These are phyloP conservation scores for Vitellaria paradoxa DNA, from an alignment of 179 eudicot genomes.

Conservation along the genomic window DNA sequence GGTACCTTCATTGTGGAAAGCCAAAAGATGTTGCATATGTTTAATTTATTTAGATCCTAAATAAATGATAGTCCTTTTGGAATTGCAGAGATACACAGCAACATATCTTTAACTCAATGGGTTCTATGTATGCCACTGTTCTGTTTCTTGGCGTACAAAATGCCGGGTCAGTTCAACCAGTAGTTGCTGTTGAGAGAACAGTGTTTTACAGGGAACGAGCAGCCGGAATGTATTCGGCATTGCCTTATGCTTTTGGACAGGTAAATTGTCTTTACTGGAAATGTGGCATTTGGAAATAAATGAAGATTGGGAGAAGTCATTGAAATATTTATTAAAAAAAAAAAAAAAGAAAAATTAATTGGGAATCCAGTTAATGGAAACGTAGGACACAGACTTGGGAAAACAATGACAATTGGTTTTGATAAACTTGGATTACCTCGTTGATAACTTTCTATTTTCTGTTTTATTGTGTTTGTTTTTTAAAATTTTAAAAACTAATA, in stretches of 20 bases:
- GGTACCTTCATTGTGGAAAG: constrained; percentile 24
- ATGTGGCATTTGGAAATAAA: background rate
- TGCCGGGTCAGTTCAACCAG: constrained; percentile 63
- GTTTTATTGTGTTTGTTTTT: too few relatives aligned
- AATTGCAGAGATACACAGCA: constrained; percentile 39
- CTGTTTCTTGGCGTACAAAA: constrained; percentile 61
- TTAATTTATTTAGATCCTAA: background rate
- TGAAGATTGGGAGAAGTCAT: too few relatives aligned
- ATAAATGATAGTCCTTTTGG: background rate
- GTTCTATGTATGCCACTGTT: constrained; percentile 68
- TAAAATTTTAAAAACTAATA: too few relatives aligned
- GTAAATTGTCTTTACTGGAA: constrained; percentile 22
- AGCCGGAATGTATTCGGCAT: constrained; percentile 78
- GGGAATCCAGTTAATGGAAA: too few relatives aligned
- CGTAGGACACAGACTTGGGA: too few relatives aligned
- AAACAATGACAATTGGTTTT: too few relatives aligned
- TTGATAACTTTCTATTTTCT: too few relatives aligned
- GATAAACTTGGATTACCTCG: too few relatives aligned
- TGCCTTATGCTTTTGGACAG: constrained; percentile 73
- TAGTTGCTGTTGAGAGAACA: constrained; percentile 69
- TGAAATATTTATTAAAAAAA: too few relatives aligned
- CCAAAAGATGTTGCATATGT: too few relatives aligned
- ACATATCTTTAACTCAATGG: constrained; percentile 69
- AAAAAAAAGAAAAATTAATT: too few relatives aligned
- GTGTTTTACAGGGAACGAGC: constrained; percentile 84